phyloP scores from a whole-genome alignment of 805 yeast genomes.

The Schwanniomyces pseudopolymorphus region DNA sequence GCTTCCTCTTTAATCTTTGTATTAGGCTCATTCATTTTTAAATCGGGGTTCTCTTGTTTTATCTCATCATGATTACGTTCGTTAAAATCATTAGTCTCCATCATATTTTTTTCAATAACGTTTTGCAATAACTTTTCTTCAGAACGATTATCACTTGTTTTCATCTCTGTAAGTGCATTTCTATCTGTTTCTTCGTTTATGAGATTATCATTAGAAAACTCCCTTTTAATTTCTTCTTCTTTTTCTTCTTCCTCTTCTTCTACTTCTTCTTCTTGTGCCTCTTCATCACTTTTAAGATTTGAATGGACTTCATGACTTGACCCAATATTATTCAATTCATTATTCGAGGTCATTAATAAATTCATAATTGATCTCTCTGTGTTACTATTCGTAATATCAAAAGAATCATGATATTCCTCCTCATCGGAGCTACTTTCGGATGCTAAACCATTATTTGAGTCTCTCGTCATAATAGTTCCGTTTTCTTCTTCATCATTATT shows the following conservation, averaged over 20 bases:
- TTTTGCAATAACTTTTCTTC: neutral
- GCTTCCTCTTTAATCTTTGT: neutral
- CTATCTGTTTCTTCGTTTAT: neutral
- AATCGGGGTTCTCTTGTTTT: neutral
- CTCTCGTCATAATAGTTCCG: neutral
- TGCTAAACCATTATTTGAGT: neutral
- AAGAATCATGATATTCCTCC: slow-evolving; percentile 26
- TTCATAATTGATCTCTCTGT: slow-evolving; percentile 43
- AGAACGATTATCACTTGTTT: neutral
- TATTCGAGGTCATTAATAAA: slow-evolving; percentile 17
- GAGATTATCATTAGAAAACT: neutral
- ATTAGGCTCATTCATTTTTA: neutral
- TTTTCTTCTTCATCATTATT: slow-evolving; percentile 7
- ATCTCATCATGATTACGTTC: neutral
- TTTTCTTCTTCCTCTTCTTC: neutral
- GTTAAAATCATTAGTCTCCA: neutral
- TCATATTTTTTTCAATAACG: neutral
- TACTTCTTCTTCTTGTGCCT: neutral
- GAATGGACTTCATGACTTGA: neutral
- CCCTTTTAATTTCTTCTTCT: neutral
- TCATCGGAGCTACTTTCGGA: slow-evolving; percentile 5
- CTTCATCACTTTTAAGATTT: neutral
- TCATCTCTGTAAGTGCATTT: neutral
- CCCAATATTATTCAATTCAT: neutral
- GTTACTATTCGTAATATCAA: slow-evolving; percentile 32